Conservation (phyloP, 768 basidiomycete genomes). For the Agaricus bisporus region DNA sequence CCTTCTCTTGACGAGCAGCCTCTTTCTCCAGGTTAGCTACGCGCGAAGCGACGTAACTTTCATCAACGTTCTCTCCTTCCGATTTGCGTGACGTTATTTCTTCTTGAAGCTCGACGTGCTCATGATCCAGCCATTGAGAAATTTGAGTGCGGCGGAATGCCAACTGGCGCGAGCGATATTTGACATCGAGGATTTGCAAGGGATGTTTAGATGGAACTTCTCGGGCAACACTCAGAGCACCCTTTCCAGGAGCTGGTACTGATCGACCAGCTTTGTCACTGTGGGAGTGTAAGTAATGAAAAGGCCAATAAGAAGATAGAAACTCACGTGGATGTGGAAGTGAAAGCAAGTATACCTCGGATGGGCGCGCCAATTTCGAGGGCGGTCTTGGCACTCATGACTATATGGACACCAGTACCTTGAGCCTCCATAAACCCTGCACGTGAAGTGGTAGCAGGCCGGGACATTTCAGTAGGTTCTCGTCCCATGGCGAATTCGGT, state of each 20-base stretch:
- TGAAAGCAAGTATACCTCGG: slow-evolving; percentile 90
- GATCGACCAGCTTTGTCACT: slow-evolving; percentile 99
- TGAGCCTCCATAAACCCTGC: slow-evolving; percentile 96
- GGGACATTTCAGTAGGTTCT: slow-evolving; percentile 98
- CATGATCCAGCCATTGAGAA: slow-evolving; percentile 88
- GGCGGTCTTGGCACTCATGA: slow-evolving; percentile 97
- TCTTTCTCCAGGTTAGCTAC: slow-evolving; percentile 86
- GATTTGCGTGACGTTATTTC: slow-evolving; percentile 63
- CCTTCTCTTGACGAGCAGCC: slow-evolving; percentile 87
- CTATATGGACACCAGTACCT: slow-evolving; percentile 92
- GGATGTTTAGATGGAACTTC: slow-evolving; percentile 78
- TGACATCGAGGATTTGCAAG: slow-evolving; percentile 73
- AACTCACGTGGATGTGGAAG: slow-evolving; percentile 89
- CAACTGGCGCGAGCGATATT: slow-evolving; percentile 91
- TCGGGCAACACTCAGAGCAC: slow-evolving; percentile 84
- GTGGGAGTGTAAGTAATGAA: background rate
- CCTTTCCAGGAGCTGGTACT: slow-evolving; percentile 93
- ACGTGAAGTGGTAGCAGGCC: slow-evolving; percentile 93
- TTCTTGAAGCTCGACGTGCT: slow-evolving; percentile 76
- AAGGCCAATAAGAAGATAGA: background rate
- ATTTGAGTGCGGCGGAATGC: slow-evolving; percentile 94
- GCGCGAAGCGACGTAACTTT: slow-evolving; percentile 70
- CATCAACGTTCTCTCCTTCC: slow-evolving; percentile 44
- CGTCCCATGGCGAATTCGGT: slow-evolving; percentile 99
- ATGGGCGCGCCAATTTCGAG: slow-evolving; percentile 91